These are phyloP conservation scores for Posidonia oceanica DNA, from an alignment of 116 monocot species.

Conservation along the genomic window DNA sequence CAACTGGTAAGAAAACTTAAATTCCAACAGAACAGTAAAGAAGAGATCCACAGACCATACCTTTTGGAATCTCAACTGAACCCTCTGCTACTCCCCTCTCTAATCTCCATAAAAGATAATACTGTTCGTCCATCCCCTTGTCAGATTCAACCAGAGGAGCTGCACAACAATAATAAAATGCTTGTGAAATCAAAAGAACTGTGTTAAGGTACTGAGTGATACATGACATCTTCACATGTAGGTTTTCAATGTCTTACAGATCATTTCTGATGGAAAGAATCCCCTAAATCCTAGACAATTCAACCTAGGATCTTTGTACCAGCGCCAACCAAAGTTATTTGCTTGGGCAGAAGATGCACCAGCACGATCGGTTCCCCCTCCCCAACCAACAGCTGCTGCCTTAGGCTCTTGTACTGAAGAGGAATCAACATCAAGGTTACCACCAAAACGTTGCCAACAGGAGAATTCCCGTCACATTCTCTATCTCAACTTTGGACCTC, in stretches of 20 bases:
- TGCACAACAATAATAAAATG: conserved; percentile 10
- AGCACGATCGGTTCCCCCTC: conserved; percentile 35
- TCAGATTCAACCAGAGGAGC: conserved; percentile 89
- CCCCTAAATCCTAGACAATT: conserved; percentile 73
- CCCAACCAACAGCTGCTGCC: conserved; percentile 63
- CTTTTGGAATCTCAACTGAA: conserved; percentile 87
- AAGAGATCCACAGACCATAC: conserved; percentile 16
- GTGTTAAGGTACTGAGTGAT: background rate
- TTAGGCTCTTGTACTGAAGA: conserved; percentile 43
- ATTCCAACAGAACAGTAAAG: no score
- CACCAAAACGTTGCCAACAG: conserved; percentile 93
- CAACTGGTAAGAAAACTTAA: no score
- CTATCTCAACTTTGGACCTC: conserved; percentile 87
- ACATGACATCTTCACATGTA: background rate
- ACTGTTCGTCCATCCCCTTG: conserved; percentile 55
- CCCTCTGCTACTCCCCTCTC: conserved; percentile 90
- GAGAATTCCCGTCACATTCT: conserved; percentile 50
- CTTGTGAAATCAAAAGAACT: background rate
- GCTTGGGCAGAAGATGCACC: conserved; percentile 47
- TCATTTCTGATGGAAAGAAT: conserved; percentile 67
- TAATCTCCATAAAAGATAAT: conserved; percentile 74
- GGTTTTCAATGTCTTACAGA: conserved; percentile 37
- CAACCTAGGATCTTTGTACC: conserved; percentile 83
- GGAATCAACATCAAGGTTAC: conserved; percentile 6
- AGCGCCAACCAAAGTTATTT: conserved; percentile 58